These are phyloP conservation scores for Scolecobasidium constrictum DNA, from an alignment of 2,329 filamentous ascomycete species.

Conservation along the genomic window DNA sequence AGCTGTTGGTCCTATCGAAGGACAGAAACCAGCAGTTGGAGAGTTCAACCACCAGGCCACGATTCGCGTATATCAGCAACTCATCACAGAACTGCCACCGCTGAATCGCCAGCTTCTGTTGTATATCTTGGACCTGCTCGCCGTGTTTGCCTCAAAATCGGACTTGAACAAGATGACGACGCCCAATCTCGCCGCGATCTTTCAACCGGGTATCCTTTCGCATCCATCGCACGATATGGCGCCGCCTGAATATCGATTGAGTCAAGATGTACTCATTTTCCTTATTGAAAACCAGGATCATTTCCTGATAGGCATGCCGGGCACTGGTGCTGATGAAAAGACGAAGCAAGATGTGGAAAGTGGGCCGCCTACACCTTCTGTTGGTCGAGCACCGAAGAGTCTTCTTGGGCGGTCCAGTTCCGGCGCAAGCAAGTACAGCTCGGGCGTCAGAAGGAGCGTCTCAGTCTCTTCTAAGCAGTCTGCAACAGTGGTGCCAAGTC, in stretches of 20 bases:
- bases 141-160: conserved; percentile 93
- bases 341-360: conserved; percentile 59
- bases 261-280: conserved; percentile 95
- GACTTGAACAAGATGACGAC: conserved; percentile 97
- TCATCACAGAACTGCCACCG: conserved; percentile 88
- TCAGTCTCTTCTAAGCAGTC: conserved; percentile 84
- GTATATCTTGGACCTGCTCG: conserved; percentile 90
- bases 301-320: conserved; percentile 96
- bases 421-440: conserved; percentile 75
- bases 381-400: conserved; percentile 37
- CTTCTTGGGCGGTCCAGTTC: conserved; percentile 67
- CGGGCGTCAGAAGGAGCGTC: conserved; percentile 78
- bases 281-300: conserved; percentile 97
- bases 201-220: conserved; percentile 91
- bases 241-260: conserved; percentile 84
- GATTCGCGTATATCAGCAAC: conserved; percentile 71
- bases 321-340: conserved; percentile 89
- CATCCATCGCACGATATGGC: conserved; percentile 94
- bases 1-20: conserved; percentile 56
- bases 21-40: conserved; percentile 56
- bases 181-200: conserved; percentile 88
- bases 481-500: conserved; percentile 53
- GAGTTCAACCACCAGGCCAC: conserved; percentile 64
- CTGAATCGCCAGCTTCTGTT: conserved; percentile 87
- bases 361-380: conserved; percentile 42